Percentiles rank a stretch among this genome's conserved stretches.
Evolutionary conservation across 1,284 basidiomycete genomes (phyloP).

Genomic region (Naganishia liquefaciens): DNA sequence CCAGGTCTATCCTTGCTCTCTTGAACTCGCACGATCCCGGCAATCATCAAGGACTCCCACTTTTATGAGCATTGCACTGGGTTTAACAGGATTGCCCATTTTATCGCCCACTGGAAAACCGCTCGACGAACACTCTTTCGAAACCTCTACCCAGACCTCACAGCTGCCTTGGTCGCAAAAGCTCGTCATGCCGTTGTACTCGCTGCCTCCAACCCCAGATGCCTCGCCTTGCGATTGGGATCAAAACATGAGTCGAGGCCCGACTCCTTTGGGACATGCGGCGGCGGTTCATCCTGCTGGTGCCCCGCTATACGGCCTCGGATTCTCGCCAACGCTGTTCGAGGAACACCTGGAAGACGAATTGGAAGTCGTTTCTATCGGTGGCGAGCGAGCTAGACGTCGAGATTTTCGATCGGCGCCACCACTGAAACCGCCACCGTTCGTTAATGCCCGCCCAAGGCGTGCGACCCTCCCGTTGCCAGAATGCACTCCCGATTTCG

Average conservation of each 20-base stretch:
- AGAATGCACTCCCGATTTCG: neutral
- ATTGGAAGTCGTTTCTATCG: neutral
- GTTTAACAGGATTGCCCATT: constrained; percentile 16
- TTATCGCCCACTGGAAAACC: constrained; percentile 10
- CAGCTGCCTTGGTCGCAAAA: neutral
- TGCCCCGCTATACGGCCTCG: constrained; percentile 18
- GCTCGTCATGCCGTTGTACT: neutral
- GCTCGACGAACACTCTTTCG: neutral
- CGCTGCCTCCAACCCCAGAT: constrained; percentile 10
- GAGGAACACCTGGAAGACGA: constrained; percentile 1
- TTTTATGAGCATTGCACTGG: constrained; percentile 11
- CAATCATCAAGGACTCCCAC: too few species aligned
- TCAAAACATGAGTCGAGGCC: neutral
- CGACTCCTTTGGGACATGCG: constrained; percentile 4
- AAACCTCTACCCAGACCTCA: neutral
- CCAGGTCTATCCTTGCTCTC: too few species aligned
- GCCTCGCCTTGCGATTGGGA: constrained; percentile 13
- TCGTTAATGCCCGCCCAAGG: neutral
- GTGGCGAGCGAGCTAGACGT: neutral
- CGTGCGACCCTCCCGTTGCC: neutral
- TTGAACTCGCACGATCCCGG: too few species aligned
- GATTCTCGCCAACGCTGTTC: constrained; percentile 4
- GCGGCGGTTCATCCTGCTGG: constrained; percentile 11
- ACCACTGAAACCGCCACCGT: too few species aligned
- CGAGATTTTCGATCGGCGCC: neutral